These are phyloP conservation scores for Phytophthora pluvialis DNA, from an alignment of 352 stramenopile genomes.

Conservation along the genomic window DNA sequence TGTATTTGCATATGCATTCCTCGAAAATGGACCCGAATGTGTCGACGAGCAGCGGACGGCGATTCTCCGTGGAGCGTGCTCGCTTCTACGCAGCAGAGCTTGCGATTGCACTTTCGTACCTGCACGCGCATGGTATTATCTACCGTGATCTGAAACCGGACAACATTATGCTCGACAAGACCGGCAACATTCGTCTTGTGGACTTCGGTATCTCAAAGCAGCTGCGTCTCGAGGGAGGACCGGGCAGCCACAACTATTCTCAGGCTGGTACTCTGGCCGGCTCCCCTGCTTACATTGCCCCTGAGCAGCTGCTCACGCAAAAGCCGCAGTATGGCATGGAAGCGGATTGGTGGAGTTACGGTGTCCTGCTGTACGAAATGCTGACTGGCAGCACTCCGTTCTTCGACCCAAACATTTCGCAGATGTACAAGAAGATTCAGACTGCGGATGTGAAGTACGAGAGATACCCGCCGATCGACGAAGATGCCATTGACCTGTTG, in stretches of 20 bases:
- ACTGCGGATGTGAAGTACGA: slow-evolving; percentile 87
- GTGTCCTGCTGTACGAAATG: slow-evolving; percentile 92
- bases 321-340: slow-evolving; percentile 88
- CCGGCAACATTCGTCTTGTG: slow-evolving; percentile 87
- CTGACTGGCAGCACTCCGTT: slow-evolving; percentile 90
- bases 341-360: slow-evolving; percentile 93
- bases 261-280: slow-evolving; percentile 76
- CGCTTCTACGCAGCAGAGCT: slow-evolving; percentile 91
- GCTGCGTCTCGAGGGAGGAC: slow-evolving; percentile 46
- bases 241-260: slow-evolving; percentile 56
- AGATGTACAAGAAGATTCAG: slow-evolving; percentile 92
- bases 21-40: slow-evolving; percentile 83
- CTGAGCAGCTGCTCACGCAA: slow-evolving; percentile 83
- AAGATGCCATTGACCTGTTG: slow-evolving; percentile 71
- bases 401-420: slow-evolving; percentile 82
- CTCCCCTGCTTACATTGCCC: slow-evolving; percentile 87
- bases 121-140: slow-evolving; percentile 88
- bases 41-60: slow-evolving; percentile 71
- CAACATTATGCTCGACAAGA: slow-evolving; percentile 91
- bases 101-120: slow-evolving; percentile 84
- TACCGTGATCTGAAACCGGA: slow-evolving; percentile 90
- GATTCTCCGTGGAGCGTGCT: slow-evolving; percentile 70
- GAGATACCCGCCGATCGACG: slow-evolving; percentile 66
- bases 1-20: slow-evolving; percentile 91
- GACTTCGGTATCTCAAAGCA: slow-evolving; percentile 93